Conservation (phyloP, 305 asterid species). For the Solanum chacoense region DNA sequence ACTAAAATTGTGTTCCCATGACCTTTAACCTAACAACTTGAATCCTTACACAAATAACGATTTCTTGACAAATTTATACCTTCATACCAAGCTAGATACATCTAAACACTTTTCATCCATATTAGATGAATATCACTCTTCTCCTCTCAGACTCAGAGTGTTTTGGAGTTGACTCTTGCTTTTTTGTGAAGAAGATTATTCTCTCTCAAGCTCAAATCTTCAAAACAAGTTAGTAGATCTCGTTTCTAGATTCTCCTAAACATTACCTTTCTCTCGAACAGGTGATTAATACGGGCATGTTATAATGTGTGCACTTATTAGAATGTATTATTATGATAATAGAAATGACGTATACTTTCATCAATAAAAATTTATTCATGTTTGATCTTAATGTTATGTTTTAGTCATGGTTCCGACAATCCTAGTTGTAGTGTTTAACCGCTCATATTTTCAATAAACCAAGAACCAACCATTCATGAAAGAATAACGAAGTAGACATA, state of each 20-base stretch:
- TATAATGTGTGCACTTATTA: background rate
- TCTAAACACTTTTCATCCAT: background rate
- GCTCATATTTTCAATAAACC: no score
- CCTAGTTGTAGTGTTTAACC: no score
- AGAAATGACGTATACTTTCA: no score
- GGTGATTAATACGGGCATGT: background rate
- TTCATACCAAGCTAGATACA: background rate
- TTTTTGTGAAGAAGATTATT: background rate
- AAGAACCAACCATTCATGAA: no score
- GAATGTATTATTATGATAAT: no score
- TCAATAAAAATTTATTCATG: no score
- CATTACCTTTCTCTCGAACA: background rate
- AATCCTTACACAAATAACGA: background rate
- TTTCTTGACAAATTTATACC: background rate
- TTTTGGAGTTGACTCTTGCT: background rate
- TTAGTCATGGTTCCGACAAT: no score
- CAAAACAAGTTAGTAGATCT: background rate
- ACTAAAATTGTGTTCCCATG: background rate
- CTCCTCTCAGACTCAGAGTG: background rate
- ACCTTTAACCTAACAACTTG: background rate
- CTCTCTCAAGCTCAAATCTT: background rate
- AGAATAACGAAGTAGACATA: no score
- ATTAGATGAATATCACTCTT: background rate
- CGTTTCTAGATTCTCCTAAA: background rate
- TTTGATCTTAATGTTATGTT: no score